phyloP scores from a whole-genome alignment of 2,329 filamentous ascomycete species.

The Pseudocercospora fijiensis region DNA sequence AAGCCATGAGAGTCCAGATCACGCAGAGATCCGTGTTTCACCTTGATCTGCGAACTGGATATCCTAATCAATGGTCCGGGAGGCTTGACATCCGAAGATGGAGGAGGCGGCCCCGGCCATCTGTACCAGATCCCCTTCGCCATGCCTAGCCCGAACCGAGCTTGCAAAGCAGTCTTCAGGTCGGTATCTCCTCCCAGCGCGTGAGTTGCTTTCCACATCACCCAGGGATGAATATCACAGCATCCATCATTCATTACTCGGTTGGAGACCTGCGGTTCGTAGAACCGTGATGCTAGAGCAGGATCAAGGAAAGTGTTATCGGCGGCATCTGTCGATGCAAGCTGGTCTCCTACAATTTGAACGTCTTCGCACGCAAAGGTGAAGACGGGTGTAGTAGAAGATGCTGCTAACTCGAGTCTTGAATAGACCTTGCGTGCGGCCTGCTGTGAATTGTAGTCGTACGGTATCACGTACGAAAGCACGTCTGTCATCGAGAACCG shows the following conservation, averaged over 20 bases:
- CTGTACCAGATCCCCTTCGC: conserved; percentile 12
- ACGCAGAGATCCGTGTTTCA: conserved; percentile 16
- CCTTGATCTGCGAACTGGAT: conserved; percentile 66
- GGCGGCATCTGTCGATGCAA: conserved; percentile 39
- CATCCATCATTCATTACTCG: conserved; percentile 57
- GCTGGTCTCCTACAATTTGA: conserved; percentile 21
- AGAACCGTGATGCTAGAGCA: neutral
- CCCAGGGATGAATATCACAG: conserved; percentile 43
- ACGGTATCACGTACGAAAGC: conserved; percentile 44
- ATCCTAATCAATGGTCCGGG: conserved; percentile 51
- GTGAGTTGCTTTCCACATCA: neutral
- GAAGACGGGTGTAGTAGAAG: conserved; percentile 41
- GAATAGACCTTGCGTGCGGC: conserved; percentile 45
- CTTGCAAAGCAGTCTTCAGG: conserved; percentile 7
- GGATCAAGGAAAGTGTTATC: conserved; percentile 41
- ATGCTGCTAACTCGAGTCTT: conserved; percentile 45
- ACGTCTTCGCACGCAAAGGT: conserved; percentile 43
- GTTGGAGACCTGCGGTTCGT: conserved; percentile 9
- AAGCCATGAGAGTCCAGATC: conserved; percentile 42
- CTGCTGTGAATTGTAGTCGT: conserved; percentile 39
- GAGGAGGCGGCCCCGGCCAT: neutral
- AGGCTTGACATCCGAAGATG: conserved; percentile 4
- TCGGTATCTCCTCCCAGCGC: neutral
- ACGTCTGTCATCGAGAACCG: conserved; percentile 31
- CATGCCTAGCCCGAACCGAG: conserved; percentile 5